These are phyloP conservation scores for Roridomyces roridus DNA, from an alignment of 768 basidiomycete genomes.

Conservation along the genomic window DNA sequence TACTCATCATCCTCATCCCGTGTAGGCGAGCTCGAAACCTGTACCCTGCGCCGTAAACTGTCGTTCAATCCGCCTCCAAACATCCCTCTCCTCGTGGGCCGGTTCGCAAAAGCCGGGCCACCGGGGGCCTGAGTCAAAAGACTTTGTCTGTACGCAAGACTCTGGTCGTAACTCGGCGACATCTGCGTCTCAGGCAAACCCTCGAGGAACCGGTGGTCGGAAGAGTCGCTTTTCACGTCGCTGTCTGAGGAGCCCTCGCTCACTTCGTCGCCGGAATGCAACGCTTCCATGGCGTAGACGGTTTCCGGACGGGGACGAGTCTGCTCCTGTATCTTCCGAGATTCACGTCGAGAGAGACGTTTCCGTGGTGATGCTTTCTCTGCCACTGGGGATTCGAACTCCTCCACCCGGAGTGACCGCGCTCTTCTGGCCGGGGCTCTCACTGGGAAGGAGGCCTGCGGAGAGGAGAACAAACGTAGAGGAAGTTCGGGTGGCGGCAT, in stretches of 20 bases:
- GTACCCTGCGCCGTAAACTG: constrained; percentile 30
- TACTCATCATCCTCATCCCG: constrained; percentile 64
- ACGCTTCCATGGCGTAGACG: constrained; percentile 71
- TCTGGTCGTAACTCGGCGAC: constrained; percentile 77
- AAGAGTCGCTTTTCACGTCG: constrained; percentile 63
- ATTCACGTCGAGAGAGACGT: constrained; percentile 41
- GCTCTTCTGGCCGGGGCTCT: constrained; percentile 40
- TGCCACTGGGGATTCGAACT: constrained; percentile 36
- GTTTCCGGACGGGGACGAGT: constrained; percentile 16
- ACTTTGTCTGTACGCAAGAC: constrained; percentile 70
- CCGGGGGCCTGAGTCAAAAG: constrained; percentile 71
- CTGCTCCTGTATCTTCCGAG: constrained; percentile 28
- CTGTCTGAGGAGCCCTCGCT: constrained; percentile 65
- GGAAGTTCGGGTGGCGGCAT: constrained; percentile 45
- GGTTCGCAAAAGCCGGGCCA: constrained; percentile 60
- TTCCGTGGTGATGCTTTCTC: constrained; percentile 41
- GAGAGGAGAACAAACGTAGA: constrained; percentile 33
- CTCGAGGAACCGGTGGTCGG: constrained; percentile 70
- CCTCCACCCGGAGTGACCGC: constrained; percentile 31
- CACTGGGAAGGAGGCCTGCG: constrained; percentile 52
- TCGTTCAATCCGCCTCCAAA: constrained; percentile 45
- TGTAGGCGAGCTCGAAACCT: constrained; percentile 67
- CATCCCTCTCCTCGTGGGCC: constrained; percentile 52
- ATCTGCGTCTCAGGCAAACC: constrained; percentile 70
- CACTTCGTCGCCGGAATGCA: constrained; percentile 82